Base-by-base conservation (phyloP, 805 yeast genomes). In the Pichia ethanolica region DNA sequence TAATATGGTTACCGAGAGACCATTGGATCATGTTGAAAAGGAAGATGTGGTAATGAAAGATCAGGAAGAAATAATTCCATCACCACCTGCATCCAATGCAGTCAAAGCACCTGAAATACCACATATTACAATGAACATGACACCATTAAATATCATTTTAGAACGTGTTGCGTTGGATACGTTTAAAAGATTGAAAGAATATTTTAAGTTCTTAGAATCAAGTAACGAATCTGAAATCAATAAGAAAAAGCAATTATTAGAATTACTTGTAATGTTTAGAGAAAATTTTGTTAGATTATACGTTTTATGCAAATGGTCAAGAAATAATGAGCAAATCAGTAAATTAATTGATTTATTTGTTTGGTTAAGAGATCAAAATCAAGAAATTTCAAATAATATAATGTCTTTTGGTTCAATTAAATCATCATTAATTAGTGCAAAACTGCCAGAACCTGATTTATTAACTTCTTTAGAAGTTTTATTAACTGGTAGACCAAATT, bases 371-470 rank as follows among this genome's bases (percentile, higher is more conserved):
- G 82, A 81, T 44, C 95, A 89, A 59, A 86, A 87, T 40, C 59
- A 80, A 77, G 60, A 76, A 75, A 62, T 90, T 75, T 59, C 84
- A 66, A 50, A 81, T 74, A 59, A 82, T 68, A 78, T 84, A 20
- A 76, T 82, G 68, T 82, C 85, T 11, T 70, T 89, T 38, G 86
- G 82, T 53, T 73, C 74, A n/a, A 70, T 86, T 27, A 86, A 82
- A 54, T 78, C 81, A 46, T 79, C 83, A n/a, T 66, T 86, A 54
- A 78, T 89, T 1, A 86, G 89, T 32, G 98, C 99, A 0, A 90
- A 95, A 60, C 69, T 91, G 47, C 96, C 97, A 5, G 88, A 89
- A 64, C 93, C 96, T 0, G 99, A 93, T 66, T 65, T 93, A 25
- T 75, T 82, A 27, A 90, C 98, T 0, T 88, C 96, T 1, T 69